Evolutionary conservation across 192 early-diverging fungal genomes (phyloP).

Genomic region (Umbelopsis sp.): DNA sequence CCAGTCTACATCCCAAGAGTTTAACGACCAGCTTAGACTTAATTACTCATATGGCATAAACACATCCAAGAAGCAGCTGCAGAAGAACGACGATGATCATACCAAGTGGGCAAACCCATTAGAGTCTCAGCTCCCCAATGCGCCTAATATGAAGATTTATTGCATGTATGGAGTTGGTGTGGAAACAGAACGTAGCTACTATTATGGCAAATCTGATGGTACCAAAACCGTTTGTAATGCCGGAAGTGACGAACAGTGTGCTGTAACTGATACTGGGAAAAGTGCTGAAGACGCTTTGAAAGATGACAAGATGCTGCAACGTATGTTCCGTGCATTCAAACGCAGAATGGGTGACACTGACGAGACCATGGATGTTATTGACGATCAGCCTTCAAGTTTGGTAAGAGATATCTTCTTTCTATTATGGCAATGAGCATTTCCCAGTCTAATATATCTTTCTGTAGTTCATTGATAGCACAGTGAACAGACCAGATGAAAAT

Average conservation of each 20-base stretch:
- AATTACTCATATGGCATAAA: conserved; percentile 73
- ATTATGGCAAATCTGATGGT: conserved; percentile 54
- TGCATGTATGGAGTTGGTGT: conserved; percentile 83
- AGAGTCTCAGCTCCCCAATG: conserved; percentile 54
- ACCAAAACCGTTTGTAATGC: conserved; percentile 21
- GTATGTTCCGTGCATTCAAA: conserved; percentile 7
- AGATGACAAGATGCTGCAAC: conserved; percentile 3
- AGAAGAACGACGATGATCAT: conserved; percentile 55
- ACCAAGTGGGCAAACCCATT: conserved; percentile 82
- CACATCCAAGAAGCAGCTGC: conserved; percentile 59
- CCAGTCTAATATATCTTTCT: background rate
- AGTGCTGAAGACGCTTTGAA: conserved; percentile 3
- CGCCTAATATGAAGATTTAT: conserved; percentile 76
- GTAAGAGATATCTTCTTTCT: background rate
- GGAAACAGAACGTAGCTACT: conserved; percentile 82
- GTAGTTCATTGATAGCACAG: conserved; percentile 55
- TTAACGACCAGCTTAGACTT: conserved; percentile 47
- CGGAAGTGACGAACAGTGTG: conserved; percentile 35
- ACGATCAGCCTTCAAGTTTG: background rate
- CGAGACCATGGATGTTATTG: conserved; percentile 20
- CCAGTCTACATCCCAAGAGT: conserved; percentile 50
- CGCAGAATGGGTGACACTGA: conserved; percentile 23
- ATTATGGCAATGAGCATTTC: background rate
- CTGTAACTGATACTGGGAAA: background rate
- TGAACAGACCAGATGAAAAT: conserved; percentile 55